These are phyloP conservation scores for Hypholoma fasciculare DNA, from an alignment of 768 basidiomycete genomes.

Conservation along the genomic window DNA sequence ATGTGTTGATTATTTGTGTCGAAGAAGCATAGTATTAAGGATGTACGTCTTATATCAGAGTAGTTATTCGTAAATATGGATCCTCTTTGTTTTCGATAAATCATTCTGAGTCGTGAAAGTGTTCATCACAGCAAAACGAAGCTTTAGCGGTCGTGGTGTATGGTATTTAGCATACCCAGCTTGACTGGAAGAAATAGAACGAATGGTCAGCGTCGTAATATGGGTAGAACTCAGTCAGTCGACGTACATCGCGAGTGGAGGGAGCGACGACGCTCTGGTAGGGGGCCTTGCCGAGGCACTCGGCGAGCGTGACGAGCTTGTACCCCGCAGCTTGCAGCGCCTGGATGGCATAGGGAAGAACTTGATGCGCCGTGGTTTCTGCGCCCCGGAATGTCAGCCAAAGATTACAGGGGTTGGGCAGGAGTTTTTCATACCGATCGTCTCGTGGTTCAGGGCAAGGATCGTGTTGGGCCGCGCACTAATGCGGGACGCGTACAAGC, in stretches of 20 bases:
- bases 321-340: constrained; percentile 31
- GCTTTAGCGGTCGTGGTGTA: no score
- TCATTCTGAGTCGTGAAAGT: no score
- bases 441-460: constrained; percentile 36
- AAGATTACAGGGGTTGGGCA: not conserved
- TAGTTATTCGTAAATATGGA: no score
- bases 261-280: constrained; percentile 30
- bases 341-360: constrained; percentile 29
- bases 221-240: not conserved
- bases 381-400: not conserved
- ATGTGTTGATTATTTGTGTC: no score
- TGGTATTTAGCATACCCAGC: no score
- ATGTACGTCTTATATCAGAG: no score
- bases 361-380: constrained; percentile 26
- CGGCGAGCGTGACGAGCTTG: constrained; percentile 38
- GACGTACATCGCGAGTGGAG: constrained; percentile 22
- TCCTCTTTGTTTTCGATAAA: no score
- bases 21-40: no score
- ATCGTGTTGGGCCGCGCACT: constrained; percentile 24
- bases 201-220: no score
- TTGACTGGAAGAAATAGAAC: no score
- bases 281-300: constrained; percentile 33
- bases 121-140: no score
- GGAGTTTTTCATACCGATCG: constrained; percentile 9
- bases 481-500: constrained; percentile 21